Evolutionary conservation across 306 rosid genomes (phyloP).

Genomic region (Vigna reflexopilosa): DNA sequence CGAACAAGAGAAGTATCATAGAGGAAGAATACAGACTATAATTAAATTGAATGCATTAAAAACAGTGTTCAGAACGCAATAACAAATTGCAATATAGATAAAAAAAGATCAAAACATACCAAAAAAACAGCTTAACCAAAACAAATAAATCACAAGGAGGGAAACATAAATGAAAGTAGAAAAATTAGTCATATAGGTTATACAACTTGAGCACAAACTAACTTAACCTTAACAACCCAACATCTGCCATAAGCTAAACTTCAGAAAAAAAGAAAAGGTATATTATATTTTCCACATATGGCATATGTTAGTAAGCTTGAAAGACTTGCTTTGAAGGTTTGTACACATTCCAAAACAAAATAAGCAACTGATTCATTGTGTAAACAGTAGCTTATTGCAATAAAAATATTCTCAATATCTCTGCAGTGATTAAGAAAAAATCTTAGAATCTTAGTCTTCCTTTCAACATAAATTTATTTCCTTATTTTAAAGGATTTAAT

Average conservation of each 20-base stretch:
- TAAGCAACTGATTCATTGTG: neutral
- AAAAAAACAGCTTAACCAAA: constrained; percentile 8
- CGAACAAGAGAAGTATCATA: neutral
- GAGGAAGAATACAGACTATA: constrained; percentile 16
- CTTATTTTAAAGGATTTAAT: too few relatives aligned
- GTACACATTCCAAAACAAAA: constrained; percentile 29
- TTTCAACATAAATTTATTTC: too few relatives aligned
- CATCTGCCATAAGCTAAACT: constrained; percentile 5
- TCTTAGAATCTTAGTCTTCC: too few relatives aligned
- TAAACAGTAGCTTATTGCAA: too few relatives aligned
- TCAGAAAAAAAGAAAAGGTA: neutral
- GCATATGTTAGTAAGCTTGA: constrained; percentile 29
- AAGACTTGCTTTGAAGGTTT: constrained; percentile 15
- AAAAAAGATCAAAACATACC: constrained; percentile 32
- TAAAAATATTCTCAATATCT: too few relatives aligned
- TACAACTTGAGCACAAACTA: constrained; percentile 22
- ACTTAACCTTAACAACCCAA: constrained; percentile 10
- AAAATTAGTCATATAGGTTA: constrained; percentile 8
- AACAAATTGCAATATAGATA: constrained; percentile 11
- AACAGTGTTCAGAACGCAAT: constrained; percentile 5
- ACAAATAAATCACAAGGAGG: constrained; percentile 11
- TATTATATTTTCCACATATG: constrained; percentile 13
- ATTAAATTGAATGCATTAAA: neutral
- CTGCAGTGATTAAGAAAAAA: too few relatives aligned
- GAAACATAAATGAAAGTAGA: constrained; percentile 35